Evolutionary conservation across 805 yeast genomes (phyloP), one percentile per base, ranked within the genome.

Genomic region (Zygosaccharomyces lentus): DNA sequence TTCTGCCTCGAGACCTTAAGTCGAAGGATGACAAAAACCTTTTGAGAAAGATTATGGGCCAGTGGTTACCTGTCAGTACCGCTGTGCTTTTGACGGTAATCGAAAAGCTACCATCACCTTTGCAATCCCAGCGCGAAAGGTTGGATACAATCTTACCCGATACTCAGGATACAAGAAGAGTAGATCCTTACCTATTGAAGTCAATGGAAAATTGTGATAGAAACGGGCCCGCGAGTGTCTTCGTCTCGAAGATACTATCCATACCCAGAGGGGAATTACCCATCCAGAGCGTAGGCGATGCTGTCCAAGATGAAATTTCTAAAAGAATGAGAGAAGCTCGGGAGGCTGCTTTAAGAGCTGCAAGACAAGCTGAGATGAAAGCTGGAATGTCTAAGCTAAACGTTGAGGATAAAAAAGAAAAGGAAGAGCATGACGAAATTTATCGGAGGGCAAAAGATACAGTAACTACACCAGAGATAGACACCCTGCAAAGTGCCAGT

Each of bases 51-150:
- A 76, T 93, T 3, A 80, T 91, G 79, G 80, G 88, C 1, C 97
- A 91, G 61, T 93, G 99, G 97, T 70, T 93, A 17, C 98, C 99
- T 0, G 78, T 93, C 4, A 84, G 97, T 19, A 82, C 86, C 31
- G 87, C 98, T 0, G 77, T 91, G 7, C 68, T 93, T 24, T 74
- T 93, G 8, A 81, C 95, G 1, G 95, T 91, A 4, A 82, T 90
- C 26, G 93, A 88, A 48, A 78, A 80, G 50, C 65, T 93, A 39
- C 96, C 97, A 0, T 84, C 95, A 6, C 99, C 99, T 1, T 57
- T 74, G 4, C 70, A 62, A 1, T 86, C 97, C 0, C 99, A 93
- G 64, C 67, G 66, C 17, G 78, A 74, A 27, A 77, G 97, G 53
- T 77, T 87, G 50, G 84, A 82, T 9, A 76, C 77, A 10, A 75